A percentile compares a stretch with the other conserved stretches of the same genome.
These are phyloP conservation scores for Penicillium silybi DNA, from an alignment of 495 filamentous ascomycete species.

Conservation along the genomic window DNA sequence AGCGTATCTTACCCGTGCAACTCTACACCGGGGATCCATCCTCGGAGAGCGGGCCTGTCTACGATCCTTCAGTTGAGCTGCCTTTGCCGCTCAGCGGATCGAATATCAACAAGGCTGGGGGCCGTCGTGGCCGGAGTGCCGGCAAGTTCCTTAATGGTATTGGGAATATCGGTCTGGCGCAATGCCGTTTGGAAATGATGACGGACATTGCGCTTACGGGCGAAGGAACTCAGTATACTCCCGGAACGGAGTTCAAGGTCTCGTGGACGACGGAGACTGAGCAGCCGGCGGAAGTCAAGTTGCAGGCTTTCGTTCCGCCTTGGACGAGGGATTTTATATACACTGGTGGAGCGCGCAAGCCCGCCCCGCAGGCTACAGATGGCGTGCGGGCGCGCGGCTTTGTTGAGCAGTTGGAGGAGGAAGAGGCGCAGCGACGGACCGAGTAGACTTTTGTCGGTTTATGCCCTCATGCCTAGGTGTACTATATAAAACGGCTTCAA, in stretches of 20 bases:
- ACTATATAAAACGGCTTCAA: constrained; percentile 14
- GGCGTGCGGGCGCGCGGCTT: constrained; percentile 35
- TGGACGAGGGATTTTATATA: constrained; percentile 58
- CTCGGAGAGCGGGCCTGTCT: constrained; percentile 44
- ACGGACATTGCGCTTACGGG: constrained; percentile 65
- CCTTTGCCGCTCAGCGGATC: constrained; percentile 27
- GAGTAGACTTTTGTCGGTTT: constrained; percentile 17
- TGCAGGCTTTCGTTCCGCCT: constrained; percentile 84
- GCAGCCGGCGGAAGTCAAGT: constrained; percentile 46
- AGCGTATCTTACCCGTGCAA: constrained; percentile 79
- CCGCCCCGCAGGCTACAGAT: constrained; percentile 15
- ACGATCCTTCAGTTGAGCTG: constrained; percentile 40
- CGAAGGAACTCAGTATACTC: constrained; percentile 52
- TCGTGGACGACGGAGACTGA: constrained; percentile 40
- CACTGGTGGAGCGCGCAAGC: constrained; percentile 25
- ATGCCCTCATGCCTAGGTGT: constrained; percentile 5
- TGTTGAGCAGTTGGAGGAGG: constrained; percentile 42
- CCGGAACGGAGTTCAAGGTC: constrained; percentile 53
- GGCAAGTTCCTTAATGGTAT: constrained; percentile 74
- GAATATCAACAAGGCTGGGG: constrained; percentile 44
- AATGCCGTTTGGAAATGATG: constrained; percentile 89
- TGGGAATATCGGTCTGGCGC: constrained; percentile 82
- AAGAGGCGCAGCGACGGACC: constrained; percentile 24
- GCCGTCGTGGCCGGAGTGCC: constrained; percentile 58
- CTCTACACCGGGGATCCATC: constrained; percentile 54